Evolutionary conservation across 352 stramenopile species (phyloP), one percentile per base, ranked within the genome.

Genomic region (Phytophthora nicotianae): DNA sequence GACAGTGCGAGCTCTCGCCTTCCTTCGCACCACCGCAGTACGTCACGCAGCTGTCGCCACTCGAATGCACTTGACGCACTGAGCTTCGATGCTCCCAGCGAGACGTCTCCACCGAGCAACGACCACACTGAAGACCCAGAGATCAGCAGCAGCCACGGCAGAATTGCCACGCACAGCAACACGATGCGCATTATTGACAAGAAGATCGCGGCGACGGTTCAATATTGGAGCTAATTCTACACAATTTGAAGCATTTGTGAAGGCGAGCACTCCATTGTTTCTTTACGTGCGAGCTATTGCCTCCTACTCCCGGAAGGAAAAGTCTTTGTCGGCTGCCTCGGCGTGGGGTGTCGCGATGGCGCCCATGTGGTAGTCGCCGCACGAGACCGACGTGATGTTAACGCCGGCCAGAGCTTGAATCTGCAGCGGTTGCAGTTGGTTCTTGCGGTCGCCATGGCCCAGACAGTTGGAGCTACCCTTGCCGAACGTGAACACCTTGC

Each of bases 391-490:
- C 13, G 70, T 83, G 49, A 97, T 75, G 23, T 77, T 68, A 32
- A 91, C 58, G 48, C 79, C 75, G 7, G 66, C 67, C 37, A 97
- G 60, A 56, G 78, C 68, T 20, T 77, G 59, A 40, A 97, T 77
- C 57, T 93, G 81, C 52, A 89, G 63, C 24, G 91, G 91, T 75
- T 98, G 91, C 45, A 94, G 58, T 66, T 93, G 84, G 71, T 92
- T 93, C 73, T 92, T 95, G 55, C 77, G 91, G 53, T 96, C 89
- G 29, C 85, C 86, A 58, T 97, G 88, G 32, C 91, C 90, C 47
- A 98, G 74, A 52, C 86, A 96, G 68, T 92, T 95, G 21, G 84
- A 92, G 48, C 74, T 83, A 52, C 88, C 88, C 59, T 94, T 95
- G 67, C 90, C 89, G 51, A 97, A 97, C 42, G 88, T 94, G 60